Evolutionary conservation across 208 protist genomes (phyloP).

Genomic region (Wallacemonas sp.): DNA sequence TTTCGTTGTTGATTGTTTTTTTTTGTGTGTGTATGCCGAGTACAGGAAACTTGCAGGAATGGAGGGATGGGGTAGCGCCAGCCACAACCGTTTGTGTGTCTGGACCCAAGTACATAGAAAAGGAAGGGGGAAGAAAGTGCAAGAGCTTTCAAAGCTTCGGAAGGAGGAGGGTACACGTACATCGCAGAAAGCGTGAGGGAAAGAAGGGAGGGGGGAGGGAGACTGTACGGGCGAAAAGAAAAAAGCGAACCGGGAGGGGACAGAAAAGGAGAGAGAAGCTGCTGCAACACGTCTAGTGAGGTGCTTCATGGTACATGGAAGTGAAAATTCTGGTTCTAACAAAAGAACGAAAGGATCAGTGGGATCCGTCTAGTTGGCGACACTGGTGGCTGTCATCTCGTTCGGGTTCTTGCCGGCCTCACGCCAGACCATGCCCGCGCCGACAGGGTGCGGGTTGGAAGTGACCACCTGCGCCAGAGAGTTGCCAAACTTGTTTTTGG

Average conservation of each 20-base stretch:
- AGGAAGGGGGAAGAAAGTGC: background rate
- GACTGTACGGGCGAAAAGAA: no score
- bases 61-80: no score
- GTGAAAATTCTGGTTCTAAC: slow-evolving; percentile 13
- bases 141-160: no score
- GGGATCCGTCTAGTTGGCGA: background rate
- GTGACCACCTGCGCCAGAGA: slow-evolving; percentile 49
- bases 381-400: background rate
- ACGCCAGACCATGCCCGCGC: slow-evolving; percentile 85
- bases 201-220: no score
- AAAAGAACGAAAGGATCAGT: background rate
- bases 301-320: no score
- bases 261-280: no score
- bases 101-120: background rate
- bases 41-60: no score
- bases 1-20: background rate
- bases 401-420: slow-evolving; percentile 13
- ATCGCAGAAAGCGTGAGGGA: no score
- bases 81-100: background rate
- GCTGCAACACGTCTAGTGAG: no score
- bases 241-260: no score
- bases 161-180: no score
- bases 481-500: slow-evolving; percentile 36
- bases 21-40: background rate
- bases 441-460: slow-evolving; percentile 54